Conservation (phyloP, 2,329 filamentous ascomycete species). For the Raffaelea albimanens region DNA sequence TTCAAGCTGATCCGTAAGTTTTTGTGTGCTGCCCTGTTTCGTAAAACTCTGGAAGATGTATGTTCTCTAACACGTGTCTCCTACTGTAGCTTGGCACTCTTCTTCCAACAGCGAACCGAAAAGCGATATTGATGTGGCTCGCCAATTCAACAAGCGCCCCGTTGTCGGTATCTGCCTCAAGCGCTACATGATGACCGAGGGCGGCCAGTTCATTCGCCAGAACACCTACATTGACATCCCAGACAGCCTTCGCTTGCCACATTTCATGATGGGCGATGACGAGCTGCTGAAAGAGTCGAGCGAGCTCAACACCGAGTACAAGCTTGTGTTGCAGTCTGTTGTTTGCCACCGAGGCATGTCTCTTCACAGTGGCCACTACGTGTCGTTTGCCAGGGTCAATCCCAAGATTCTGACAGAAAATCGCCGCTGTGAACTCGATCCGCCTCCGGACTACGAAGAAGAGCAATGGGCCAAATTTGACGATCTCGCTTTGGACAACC, state of each 20-base stretch:
- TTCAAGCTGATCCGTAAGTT: conserved; percentile 79
- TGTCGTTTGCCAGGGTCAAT: conserved; percentile 74
- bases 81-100: conserved; percentile 69
- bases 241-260: conserved; percentile 66
- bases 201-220: conserved; percentile 60
- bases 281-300: conserved; percentile 29
- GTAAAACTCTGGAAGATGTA: no score
- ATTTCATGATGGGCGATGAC: conserved; percentile 76
- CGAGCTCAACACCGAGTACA: conserved; percentile 79
- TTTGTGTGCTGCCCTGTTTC: not conserved
- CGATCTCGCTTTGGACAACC: conserved; percentile 59
- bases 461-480: conserved; percentile 88
- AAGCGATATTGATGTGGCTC: conserved; percentile 73
- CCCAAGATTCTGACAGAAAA: conserved; percentile 52
- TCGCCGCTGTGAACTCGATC: conserved; percentile 42
- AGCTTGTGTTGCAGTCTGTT: conserved; percentile 81
- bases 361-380: conserved; percentile 83
- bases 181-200: conserved; percentile 67
- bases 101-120: conserved; percentile 39
- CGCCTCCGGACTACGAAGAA: conserved; percentile 57
- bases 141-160: conserved; percentile 76
- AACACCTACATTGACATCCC: conserved; percentile 89
- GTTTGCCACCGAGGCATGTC: conserved; percentile 86
- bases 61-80: not conserved
- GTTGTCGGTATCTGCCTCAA: conserved; percentile 91